phyloP scores from a whole-genome alignment of 2,329 filamentous ascomycete species.

The Aspergillus sp. region DNA sequence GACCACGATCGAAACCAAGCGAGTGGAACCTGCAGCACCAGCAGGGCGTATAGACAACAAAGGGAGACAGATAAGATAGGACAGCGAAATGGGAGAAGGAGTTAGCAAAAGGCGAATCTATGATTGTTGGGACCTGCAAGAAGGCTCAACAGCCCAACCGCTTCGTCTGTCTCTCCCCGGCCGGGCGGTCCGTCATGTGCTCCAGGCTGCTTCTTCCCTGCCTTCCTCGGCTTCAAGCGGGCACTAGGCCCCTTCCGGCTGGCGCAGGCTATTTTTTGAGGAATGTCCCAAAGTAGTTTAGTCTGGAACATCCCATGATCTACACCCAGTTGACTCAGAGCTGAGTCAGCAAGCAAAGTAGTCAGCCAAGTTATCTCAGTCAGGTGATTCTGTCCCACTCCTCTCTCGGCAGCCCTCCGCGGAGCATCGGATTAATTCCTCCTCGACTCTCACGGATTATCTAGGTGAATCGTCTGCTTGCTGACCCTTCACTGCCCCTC shows the following conservation, averaged over 20 bases:
- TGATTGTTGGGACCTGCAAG: constrained; percentile 17
- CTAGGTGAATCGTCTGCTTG: neutral
- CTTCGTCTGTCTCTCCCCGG: constrained; percentile 6
- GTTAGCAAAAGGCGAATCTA: constrained; percentile 1
- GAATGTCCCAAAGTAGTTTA: neutral
- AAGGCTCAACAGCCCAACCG: constrained; percentile 24
- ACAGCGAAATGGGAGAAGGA: constrained; percentile 4
- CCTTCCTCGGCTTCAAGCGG: constrained; percentile 10
- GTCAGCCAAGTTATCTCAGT: neutral
- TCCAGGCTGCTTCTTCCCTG: constrained; percentile 5
- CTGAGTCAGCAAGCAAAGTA: constrained; percentile 5
- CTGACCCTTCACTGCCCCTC: constrained; percentile 1
- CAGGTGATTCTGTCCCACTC: constrained; percentile 7
- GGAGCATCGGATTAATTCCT: constrained; percentile 10
- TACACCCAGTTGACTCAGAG: neutral
- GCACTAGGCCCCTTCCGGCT: constrained; percentile 6
- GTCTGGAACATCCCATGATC: neutral
- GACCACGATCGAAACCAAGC: constrained; percentile 5
- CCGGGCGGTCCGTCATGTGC: constrained; percentile 3
- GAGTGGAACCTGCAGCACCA: constrained; percentile 6
- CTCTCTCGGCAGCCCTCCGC: constrained; percentile 10
- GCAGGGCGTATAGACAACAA: neutral
- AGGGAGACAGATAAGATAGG: constrained; percentile 1
- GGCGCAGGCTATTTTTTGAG: neutral
- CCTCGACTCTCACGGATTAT: neutral